Evolutionary conservation across 192 early-diverging fungal genomes (phyloP).

Genomic region (Tieghemiomyces parasiticus): DNA sequence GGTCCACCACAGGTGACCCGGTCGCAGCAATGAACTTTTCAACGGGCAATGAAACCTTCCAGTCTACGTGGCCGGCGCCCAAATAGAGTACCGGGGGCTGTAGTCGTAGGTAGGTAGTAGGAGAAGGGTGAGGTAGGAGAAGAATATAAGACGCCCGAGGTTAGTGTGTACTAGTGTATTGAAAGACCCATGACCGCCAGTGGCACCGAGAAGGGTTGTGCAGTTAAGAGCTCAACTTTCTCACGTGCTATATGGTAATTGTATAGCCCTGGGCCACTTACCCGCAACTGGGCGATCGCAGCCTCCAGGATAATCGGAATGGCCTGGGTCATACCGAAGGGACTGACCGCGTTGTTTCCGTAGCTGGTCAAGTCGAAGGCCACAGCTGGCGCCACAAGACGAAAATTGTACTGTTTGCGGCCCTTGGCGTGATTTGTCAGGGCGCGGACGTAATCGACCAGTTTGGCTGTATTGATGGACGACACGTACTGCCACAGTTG

Average conservation of each 20-base stretch:
- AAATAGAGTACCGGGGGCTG: slow-evolving; percentile 52
- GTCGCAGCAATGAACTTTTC: slow-evolving; percentile 36
- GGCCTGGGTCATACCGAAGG: slow-evolving; percentile 38
- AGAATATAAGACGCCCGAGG: background rate
- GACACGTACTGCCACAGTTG: slow-evolving; percentile 29
- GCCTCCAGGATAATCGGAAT: slow-evolving; percentile 57
- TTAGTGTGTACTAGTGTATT: background rate
- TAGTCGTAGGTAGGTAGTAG: background rate
- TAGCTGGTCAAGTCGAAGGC: slow-evolving; percentile 59
- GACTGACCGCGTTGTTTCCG: slow-evolving; percentile 47
- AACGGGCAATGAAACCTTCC: slow-evolving; percentile 60
- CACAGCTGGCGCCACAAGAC: slow-evolving; percentile 45
- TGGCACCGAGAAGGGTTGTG: background rate
- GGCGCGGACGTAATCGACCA: slow-evolving; percentile 46
- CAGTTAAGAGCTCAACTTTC: background rate
- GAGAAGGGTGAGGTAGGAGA: background rate
- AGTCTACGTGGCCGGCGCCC: slow-evolving; percentile 75
- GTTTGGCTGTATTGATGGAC: slow-evolving; percentile 40
- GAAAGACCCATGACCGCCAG: background rate
- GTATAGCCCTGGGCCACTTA: slow-evolving; percentile 11
- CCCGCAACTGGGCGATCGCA: slow-evolving; percentile 38
- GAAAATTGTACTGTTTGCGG: slow-evolving; percentile 67
- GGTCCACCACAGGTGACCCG: slow-evolving; percentile 15
- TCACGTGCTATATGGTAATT: background rate
- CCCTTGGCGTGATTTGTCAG: slow-evolving; percentile 31